Base-by-base conservation (phyloP, 1,284 basidiomycete species). In the Malassezia cuniculi region DNA sequence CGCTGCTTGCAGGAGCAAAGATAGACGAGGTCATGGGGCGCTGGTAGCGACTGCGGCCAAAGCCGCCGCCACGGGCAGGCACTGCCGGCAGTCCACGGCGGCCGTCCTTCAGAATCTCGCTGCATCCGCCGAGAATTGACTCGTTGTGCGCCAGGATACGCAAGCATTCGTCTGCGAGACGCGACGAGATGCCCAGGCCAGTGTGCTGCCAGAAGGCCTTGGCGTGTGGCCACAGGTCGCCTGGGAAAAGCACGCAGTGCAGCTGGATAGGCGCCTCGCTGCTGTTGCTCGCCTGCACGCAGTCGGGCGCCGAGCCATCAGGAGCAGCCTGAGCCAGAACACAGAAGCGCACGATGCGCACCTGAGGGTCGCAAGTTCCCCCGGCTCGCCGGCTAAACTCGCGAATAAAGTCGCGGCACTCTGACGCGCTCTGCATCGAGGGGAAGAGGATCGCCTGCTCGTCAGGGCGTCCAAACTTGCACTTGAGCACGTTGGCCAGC, bases 141-240 rank as follows among this genome's bases (percentile, higher is more conserved):
- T 34, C 48, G 30, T 42, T 50, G 40, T 57, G 45, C 14, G 53
- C 56, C 10, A 63, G 39, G 14, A 60, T 39, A 5, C 47, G 42
- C 16, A 95, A 73, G 54, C 82, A 86, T 35, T 78, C 73, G 41
- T 90, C 85, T 1, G 89, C 87, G 24, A 82, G 70, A 15, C 90
- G 78, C 48, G 83, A 87, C 1, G 82, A 85, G 35, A 97, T 80
- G 0, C 87, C 87, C 49, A 82, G 72, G 0, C 90, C 90, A 0
- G 82, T 80, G 62, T 95, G 89, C 59, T 95, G 89, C 87, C 90
- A 94, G 68, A 89, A 94, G 62, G 85, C 76, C 68, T 85, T 94
- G 10, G 84, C 86, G 4, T 81, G 63, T 1, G 75, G 62, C 54
- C 77, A 81, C n/a, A 77, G 72, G 10, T 72, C 70, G 4, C 78